These are phyloP conservation scores for Curvularia spicifera DNA, from an alignment of 2,329 filamentous ascomycete species.

Conservation along the genomic window DNA sequence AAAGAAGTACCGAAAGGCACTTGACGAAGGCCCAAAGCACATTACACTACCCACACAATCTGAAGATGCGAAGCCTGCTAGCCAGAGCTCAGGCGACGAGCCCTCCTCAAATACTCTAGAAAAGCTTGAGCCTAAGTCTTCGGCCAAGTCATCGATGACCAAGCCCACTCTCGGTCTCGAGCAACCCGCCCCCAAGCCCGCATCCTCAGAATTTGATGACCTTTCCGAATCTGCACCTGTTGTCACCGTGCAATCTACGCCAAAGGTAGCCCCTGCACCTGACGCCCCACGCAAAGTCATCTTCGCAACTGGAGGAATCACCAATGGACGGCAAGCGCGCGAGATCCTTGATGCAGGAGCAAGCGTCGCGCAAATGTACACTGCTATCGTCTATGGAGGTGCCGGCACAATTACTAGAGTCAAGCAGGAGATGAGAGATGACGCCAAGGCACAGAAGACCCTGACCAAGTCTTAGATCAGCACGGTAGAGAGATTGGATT, in stretches of 20 bases:
- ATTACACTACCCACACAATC: constrained; percentile 16
- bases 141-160: constrained; percentile 16
- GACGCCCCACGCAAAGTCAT: constrained; percentile 70
- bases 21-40: constrained; percentile 54
- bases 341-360: constrained; percentile 87
- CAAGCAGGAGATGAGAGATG: constrained; percentile 58
- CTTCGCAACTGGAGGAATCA: constrained; percentile 93
- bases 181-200: constrained; percentile 23
- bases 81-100: constrained; percentile 20
- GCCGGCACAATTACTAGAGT: constrained; percentile 64
- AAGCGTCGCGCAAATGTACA: constrained; percentile 91
- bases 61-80: constrained; percentile 15
- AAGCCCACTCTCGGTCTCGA: constrained; percentile 30
- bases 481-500: background rate
- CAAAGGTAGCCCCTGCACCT: constrained; percentile 34
- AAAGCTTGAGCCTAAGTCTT: constrained; percentile 21
- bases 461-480: constrained; percentile 22
- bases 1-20: constrained; percentile 69
- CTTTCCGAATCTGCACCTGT: constrained; percentile 39
- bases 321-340: constrained; percentile 81
- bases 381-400: constrained; percentile 70
- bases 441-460: constrained; percentile 35
- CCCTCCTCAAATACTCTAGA: constrained; percentile 23
- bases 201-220: constrained; percentile 40
- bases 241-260: constrained; percentile 27